Evolutionary conservation across 768 basidiomycete genomes (phyloP).

Genomic region (Collybia sp.): DNA sequence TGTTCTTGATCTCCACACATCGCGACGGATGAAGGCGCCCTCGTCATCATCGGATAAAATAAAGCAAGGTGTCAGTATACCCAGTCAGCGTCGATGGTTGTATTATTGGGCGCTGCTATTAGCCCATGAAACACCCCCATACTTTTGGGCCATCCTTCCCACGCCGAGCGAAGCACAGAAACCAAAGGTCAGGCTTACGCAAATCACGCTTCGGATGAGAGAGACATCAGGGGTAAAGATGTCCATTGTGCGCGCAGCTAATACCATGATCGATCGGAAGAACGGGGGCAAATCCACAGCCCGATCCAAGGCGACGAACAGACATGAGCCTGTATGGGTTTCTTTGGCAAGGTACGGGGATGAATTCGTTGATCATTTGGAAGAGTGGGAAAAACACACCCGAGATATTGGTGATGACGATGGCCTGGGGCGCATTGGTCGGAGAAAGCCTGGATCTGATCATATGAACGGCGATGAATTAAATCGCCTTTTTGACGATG

Average conservation of each 20-base stretch:
- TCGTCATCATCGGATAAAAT: conserved; percentile 23
- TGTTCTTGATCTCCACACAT: conserved; percentile 66
- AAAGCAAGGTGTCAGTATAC: conserved; percentile 71
- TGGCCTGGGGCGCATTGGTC: conserved; percentile 28
- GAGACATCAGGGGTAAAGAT: conserved; percentile 48
- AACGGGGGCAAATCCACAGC: conserved; percentile 13
- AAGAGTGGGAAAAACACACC: conserved; percentile 56
- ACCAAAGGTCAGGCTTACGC: conserved; percentile 51
- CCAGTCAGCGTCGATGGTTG: conserved; percentile 76
- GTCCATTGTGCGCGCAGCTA: conserved; percentile 53
- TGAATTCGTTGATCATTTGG: conserved; percentile 55
- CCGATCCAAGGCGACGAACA: conserved; percentile 8
- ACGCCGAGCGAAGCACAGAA: conserved; percentile 9
- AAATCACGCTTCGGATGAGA: conserved; percentile 56
- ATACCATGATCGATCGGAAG: conserved; percentile 42
- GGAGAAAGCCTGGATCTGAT: conserved; percentile 27
- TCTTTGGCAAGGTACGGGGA: conserved; percentile 83
- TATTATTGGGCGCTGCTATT: conserved; percentile 75
- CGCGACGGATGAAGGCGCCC: conserved; percentile 58
- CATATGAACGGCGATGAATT: conserved; percentile 31
- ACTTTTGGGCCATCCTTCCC: conserved; percentile 36
- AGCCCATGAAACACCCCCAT: conserved; percentile 45
- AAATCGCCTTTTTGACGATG: conserved; percentile 41
- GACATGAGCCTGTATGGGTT: conserved; percentile 50
- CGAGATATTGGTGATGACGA: conserved; percentile 22